A percentile compares a stretch with the other conserved stretches of the same genome.
Conservation (phyloP, 495 filamentous ascomycete genomes). For the Xylaria castorea region DNA sequence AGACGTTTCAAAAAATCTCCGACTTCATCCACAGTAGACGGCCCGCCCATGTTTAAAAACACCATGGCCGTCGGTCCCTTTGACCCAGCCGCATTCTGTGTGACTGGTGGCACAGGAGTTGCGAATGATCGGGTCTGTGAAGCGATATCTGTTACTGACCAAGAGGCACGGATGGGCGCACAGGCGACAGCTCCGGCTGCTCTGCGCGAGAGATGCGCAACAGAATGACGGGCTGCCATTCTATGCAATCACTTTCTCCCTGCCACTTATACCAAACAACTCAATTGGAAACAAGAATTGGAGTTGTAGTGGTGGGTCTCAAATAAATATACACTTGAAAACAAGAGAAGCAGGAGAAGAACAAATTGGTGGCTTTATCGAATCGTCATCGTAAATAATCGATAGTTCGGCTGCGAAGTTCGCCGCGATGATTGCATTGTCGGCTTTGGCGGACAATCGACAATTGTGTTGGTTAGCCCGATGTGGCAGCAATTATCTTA, state of each 20-base stretch:
- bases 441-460: slow-evolving; percentile 12
- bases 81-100: slow-evolving; percentile 62
- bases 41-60: slow-evolving; percentile 99
- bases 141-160: slow-evolving; percentile 33
- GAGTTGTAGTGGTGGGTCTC: neutral
- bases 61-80: slow-evolving; percentile 89
- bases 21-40: slow-evolving; percentile 86
- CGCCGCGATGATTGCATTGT: slow-evolving; percentile 18
- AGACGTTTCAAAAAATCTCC: slow-evolving; percentile 89
- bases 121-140: slow-evolving; percentile 62
- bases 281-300: neutral
- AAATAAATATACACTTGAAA: neutral
- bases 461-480: slow-evolving; percentile 1
- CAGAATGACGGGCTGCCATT: slow-evolving; percentile 58
- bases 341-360: neutral
- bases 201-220: slow-evolving; percentile 51
- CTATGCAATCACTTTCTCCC: slow-evolving; percentile 23
- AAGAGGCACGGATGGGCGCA: slow-evolving; percentile 36
- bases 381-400: neutral
- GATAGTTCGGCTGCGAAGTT: slow-evolving; percentile 14
- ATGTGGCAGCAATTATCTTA: neutral
- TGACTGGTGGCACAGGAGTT: slow-evolving; percentile 75
- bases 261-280: neutral
- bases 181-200: slow-evolving; percentile 42
- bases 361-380: neutral